phyloP scores from a whole-genome alignment of 345 rosid genomes.

The Euphorbia lathyris region DNA sequence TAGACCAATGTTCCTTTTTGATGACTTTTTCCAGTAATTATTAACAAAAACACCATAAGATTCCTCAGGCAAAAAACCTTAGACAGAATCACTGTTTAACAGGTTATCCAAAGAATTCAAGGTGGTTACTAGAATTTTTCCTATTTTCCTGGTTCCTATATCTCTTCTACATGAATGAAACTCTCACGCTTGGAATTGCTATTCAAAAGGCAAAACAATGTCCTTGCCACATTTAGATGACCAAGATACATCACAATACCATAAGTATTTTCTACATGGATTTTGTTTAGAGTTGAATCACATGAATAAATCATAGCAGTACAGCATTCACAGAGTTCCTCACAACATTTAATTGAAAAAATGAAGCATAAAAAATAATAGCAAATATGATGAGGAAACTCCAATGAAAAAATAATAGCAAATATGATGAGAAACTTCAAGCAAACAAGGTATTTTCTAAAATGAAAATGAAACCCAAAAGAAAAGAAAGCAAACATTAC shows the following conservation, averaged over 20 bases:
- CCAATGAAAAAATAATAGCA: not conserved
- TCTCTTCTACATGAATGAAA: not conserved
- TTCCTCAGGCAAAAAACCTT: not conserved
- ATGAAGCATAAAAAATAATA: slow-evolving; percentile 1
- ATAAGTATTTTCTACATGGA: not conserved
- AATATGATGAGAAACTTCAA: slow-evolving; percentile 1
- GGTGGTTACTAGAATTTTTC: not conserved
- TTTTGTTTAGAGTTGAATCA: not conserved
- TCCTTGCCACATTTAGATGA: not conserved
- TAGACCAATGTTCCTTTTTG: not conserved
- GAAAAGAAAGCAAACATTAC: too few species aligned
- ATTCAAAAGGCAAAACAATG: not conserved
- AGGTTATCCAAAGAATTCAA: not conserved
- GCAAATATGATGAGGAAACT: not conserved
- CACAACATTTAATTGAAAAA: not conserved
- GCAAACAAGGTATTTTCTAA: not conserved
- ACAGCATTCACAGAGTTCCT: not conserved
- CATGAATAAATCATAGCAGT: not conserved
- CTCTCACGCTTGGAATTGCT: not conserved
- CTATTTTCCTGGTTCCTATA: not conserved
- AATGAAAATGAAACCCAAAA: not conserved
- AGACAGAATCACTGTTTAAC: not conserved
- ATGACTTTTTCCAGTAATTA: not conserved
- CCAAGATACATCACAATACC: not conserved
- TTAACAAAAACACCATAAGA: not conserved